A percentile compares a stretch with the other conserved stretches of the same genome.
Evolutionary conservation across 805 yeast species (phyloP).

Genomic region (Lipomyces spencermartinsiae): DNA sequence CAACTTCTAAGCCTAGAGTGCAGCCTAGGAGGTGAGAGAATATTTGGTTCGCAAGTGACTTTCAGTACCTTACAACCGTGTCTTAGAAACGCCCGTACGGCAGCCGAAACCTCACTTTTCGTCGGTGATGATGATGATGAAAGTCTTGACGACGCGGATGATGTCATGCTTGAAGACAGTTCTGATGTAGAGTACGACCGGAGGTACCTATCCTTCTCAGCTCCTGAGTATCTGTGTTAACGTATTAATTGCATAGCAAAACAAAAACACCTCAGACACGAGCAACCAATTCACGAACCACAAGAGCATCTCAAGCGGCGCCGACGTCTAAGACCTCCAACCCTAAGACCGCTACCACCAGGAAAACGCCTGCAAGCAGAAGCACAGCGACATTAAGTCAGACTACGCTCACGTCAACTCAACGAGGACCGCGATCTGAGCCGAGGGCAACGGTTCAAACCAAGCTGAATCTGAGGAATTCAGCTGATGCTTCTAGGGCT

Average conservation of each 20-base stretch:
- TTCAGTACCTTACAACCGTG: not conserved
- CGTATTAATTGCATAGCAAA: not conserved
- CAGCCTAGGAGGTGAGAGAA: conserved; percentile 1
- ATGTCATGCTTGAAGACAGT: conserved; percentile 3
- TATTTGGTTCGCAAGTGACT: not conserved
- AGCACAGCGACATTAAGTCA: not conserved
- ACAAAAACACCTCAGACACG: not conserved
- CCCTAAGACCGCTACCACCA: not conserved
- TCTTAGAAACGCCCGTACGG: not conserved
- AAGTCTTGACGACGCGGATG: not conserved
- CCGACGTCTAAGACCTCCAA: not conserved
- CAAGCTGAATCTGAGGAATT: not conserved
- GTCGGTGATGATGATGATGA: not conserved
- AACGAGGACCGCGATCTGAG: not conserved
- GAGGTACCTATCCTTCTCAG: not conserved
- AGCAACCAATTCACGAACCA: not conserved
- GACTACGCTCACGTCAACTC: not conserved
- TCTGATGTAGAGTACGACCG: not conserved
- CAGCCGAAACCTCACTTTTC: not conserved
- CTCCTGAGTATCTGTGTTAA: not conserved
- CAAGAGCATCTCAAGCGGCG: not conserved
- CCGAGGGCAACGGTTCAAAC: not conserved
- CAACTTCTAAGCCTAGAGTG: not conserved
- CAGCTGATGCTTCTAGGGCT: not conserved
- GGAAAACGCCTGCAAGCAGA: not conserved